Conservation (phyloP, 805 yeast genomes). For the Huiozyma sinensis region DNA sequence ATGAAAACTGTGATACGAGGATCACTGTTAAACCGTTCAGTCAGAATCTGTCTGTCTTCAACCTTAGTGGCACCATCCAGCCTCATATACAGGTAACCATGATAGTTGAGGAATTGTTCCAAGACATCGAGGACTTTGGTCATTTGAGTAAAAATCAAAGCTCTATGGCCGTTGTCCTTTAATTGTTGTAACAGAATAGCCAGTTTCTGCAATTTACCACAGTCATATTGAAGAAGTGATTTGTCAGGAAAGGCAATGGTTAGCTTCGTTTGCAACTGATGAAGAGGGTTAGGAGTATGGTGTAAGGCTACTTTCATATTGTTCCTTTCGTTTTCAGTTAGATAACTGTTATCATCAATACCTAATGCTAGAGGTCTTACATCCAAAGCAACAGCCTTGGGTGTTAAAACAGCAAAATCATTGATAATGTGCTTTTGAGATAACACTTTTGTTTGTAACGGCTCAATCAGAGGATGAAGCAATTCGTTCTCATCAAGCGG, state of each 20-base stretch:
- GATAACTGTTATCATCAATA: constrained; percentile 14
- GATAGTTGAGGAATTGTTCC: constrained; percentile 86
- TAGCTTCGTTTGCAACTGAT: constrained; percentile 71
- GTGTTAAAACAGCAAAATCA: constrained; percentile 78
- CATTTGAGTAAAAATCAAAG: constrained; percentile 95
- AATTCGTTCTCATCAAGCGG: constrained; percentile 4
- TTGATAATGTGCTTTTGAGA: constrained; percentile 45
- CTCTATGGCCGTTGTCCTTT: constrained; percentile 83
- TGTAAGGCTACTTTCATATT: constrained; percentile 6
- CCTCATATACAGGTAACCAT: constrained; percentile 90
- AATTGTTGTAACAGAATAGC: constrained; percentile 67
- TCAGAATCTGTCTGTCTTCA: constrained; percentile 89
- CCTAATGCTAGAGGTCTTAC: constrained; percentile 36
- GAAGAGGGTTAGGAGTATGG: constrained; percentile 44
- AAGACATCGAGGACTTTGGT: constrained; percentile 88
- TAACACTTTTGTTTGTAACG: constrained; percentile 32
- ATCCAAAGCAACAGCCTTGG: constrained; percentile 71
- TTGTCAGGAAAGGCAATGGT: constrained; percentile 96
- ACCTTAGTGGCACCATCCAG: constrained; percentile 95
- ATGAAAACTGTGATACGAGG: constrained; percentile 81
- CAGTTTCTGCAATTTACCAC: constrained; percentile 88
- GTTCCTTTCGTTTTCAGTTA: constrained; percentile 24
- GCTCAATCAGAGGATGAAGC: constrained; percentile 30
- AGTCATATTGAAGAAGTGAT: constrained; percentile 81
- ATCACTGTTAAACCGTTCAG: constrained; percentile 88